These are phyloP conservation scores for Sphagnum magellanicum DNA, from an alignment of 228 moss, liverwort and hornwort genomes.

Conservation along the genomic window DNA sequence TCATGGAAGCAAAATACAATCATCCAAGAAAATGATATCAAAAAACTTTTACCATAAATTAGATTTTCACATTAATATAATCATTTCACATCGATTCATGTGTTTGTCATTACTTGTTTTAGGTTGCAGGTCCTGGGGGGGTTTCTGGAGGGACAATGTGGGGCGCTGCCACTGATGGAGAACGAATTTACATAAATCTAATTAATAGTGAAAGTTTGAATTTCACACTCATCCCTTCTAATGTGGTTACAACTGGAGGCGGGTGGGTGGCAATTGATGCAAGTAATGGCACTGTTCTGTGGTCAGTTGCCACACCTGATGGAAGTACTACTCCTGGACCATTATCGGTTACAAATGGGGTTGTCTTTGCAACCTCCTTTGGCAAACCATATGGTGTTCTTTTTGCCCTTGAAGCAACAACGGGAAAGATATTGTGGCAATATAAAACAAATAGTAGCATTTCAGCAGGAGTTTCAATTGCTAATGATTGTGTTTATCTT, in stretches of 20 bases:
- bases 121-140: slow-evolving; percentile 31
- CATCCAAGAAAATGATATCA: too few species aligned
- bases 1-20: too few species aligned
- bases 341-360: slow-evolving; percentile 18
- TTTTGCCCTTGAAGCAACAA: slow-evolving; percentile 24
- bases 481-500: slow-evolving; percentile 17
- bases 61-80: too few species aligned
- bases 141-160: slow-evolving; percentile 13
- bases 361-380: slow-evolving; percentile 7
- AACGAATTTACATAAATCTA: slow-evolving; percentile 17
- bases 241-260: slow-evolving; percentile 9
- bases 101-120: too few species aligned
- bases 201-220: not conserved
- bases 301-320: slow-evolving; percentile 21
- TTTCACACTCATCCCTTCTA: slow-evolving; percentile 22
- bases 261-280: slow-evolving; percentile 32
- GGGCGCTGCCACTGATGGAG: slow-evolving; percentile 32
- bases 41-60: too few species aligned
- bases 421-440: slow-evolving; percentile 24
- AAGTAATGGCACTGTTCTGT: slow-evolving; percentile 10
- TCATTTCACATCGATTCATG: too few species aligned
- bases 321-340: not conserved
- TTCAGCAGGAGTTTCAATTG: slow-evolving; percentile 20
- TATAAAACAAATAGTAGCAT: slow-evolving; percentile 9
- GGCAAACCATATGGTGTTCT: slow-evolving; percentile 1